These are phyloP conservation scores for Penicillium diatomitis DNA, from an alignment of 495 filamentous ascomycete species.

Conservation along the genomic window DNA sequence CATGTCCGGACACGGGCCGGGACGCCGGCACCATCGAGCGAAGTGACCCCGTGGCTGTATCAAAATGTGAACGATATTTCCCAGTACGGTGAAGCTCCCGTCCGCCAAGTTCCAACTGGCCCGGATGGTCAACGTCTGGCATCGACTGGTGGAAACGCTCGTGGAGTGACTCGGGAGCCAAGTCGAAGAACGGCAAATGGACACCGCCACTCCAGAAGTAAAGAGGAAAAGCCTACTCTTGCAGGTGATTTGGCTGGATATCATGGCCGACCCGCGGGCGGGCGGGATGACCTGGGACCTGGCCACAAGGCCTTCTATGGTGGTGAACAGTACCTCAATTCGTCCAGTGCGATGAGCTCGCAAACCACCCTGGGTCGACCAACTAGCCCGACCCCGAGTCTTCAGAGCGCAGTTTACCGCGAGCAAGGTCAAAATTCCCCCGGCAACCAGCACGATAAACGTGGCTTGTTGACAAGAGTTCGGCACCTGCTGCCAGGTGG, in stretches of 20 bases:
- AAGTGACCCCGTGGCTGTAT: conserved; percentile 92
- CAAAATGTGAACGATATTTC: conserved; percentile 82
- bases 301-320: conserved; percentile 39
- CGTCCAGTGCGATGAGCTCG: conserved; percentile 38
- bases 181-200: conserved; percentile 59
- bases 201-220: conserved; percentile 60
- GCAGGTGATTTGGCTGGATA: conserved; percentile 38
- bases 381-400: conserved; percentile 68
- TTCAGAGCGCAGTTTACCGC: conserved; percentile 43
- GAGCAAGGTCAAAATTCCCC: conserved; percentile 51
- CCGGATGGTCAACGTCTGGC: conserved; percentile 59
- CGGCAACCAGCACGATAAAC: conserved; percentile 47
- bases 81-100: conserved; percentile 73
- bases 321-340: conserved; percentile 30
- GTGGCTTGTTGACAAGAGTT: conserved; percentile 58
- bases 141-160: conserved; percentile 24
- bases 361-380: conserved; percentile 46
- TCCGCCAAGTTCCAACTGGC: conserved; percentile 61
- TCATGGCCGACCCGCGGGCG: conserved; percentile 48
- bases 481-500: conserved; percentile 21
- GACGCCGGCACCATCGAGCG: conserved; percentile 80
- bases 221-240: conserved; percentile 55
- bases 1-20: conserved; percentile 54
- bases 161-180: conserved; percentile 37
- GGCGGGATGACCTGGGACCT: conserved; percentile 58